Conservation (phyloP, 1,284 basidiomycete genomes). For the Papiliotrema laurentii region DNA sequence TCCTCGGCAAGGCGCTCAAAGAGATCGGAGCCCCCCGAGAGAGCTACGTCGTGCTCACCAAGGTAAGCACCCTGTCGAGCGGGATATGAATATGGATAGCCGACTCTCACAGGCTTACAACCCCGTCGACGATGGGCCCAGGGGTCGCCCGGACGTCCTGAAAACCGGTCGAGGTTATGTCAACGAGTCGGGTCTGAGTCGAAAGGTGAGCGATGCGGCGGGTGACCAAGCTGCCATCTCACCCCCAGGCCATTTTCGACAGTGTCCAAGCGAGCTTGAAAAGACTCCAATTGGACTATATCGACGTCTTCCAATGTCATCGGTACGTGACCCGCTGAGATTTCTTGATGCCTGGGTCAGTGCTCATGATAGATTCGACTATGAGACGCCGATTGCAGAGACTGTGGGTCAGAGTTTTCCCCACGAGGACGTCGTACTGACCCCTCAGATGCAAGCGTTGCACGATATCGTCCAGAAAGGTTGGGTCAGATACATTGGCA, state of each 20-base stretch:
- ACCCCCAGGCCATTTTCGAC: conserved; percentile 67
- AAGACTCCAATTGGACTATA: conserved; percentile 63
- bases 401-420: background rate
- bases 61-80: no score
- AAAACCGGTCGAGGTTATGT: conserved; percentile 32
- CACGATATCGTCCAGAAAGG: conserved; percentile 64
- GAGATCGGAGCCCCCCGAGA: conserved; percentile 63
- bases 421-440: no score
- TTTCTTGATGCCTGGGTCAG: no score
- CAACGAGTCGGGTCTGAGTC: conserved; percentile 49
- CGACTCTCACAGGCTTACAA: no score
- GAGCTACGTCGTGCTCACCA: conserved; percentile 70
- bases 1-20: conserved; percentile 76
- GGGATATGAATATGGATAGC: no score
- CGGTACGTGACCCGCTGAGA: background rate
- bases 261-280: conserved; percentile 60
- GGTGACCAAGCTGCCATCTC: no score
- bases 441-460: conserved; percentile 58
- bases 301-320: conserved; percentile 53
- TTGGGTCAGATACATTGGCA: conserved; percentile 64
- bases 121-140: conserved; percentile 3
- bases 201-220: conserved; percentile 33
- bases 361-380: conserved; percentile 58
- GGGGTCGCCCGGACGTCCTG: background rate
- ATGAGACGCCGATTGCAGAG: conserved; percentile 48